A percentile compares a stretch with the other conserved stretches of the same genome.
Evolutionary conservation across 768 basidiomycete species (phyloP).

Genomic region (Phylloporus arenicola): DNA sequence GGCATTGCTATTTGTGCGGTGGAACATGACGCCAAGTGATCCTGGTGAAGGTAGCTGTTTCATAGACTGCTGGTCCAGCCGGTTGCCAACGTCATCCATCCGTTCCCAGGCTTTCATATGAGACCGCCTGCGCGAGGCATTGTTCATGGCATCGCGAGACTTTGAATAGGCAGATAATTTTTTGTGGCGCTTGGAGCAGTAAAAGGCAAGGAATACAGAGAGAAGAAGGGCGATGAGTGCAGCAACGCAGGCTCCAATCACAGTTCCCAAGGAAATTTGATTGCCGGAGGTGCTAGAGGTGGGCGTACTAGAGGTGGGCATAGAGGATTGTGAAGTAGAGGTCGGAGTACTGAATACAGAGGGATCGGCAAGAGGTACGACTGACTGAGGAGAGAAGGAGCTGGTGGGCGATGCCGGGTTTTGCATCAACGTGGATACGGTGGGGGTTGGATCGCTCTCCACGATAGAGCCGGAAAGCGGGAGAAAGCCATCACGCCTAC

Average conservation of each 20-base stretch:
- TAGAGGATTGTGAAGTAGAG: conserved; percentile 5
- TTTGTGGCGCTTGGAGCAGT: conserved; percentile 44
- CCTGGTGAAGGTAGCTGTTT: conserved; percentile 37
- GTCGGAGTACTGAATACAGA: neutral
- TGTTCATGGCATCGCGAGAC: conserved; percentile 38
- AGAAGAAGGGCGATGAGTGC: conserved; percentile 49
- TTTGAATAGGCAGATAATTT: conserved; percentile 14
- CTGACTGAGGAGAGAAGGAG: neutral
- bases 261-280: conserved; percentile 39
- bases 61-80: conserved; percentile 41
- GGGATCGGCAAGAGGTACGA: conserved; percentile 13
- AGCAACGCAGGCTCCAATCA: conserved; percentile 59
- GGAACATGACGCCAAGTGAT: conserved; percentile 58
- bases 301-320: conserved; percentile 2
- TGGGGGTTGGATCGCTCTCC: conserved; percentile 22
- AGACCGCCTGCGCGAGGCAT: conserved; percentile 41
- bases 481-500: conserved; percentile 11
- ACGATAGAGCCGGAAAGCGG: conserved; percentile 22
- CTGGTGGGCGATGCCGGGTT: conserved; percentile 6
- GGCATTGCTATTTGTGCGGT: conserved; percentile 48
- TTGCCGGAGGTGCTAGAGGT: conserved; percentile 11
- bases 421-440: conserved; percentile 20
- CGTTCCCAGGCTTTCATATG: conserved; percentile 51
- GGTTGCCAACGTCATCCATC: conserved; percentile 47
- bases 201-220: conserved; percentile 47